Evolutionary conservation across 345 rosid species (phyloP).

Genomic region (Brassica incana): DNA sequence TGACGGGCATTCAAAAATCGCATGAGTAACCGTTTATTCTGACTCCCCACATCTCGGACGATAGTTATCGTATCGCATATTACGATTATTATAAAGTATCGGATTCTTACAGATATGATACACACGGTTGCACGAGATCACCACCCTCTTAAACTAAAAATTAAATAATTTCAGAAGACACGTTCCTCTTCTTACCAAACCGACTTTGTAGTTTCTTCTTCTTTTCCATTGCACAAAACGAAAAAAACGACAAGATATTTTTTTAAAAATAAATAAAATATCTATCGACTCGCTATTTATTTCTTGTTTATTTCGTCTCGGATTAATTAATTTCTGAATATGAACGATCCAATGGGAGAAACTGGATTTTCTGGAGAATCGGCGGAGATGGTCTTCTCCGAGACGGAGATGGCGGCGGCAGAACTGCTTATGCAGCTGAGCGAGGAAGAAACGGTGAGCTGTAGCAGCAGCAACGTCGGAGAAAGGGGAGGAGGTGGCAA

Average conservation of each 20-base stretch:
- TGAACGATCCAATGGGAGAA: slow-evolving; percentile 32
- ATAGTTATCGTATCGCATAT: no score
- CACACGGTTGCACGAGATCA: not conserved
- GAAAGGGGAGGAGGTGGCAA: slow-evolving; percentile 18
- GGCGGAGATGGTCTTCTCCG: slow-evolving; percentile 24
- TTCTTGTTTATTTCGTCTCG: not conserved
- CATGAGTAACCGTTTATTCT: no score
- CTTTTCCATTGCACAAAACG: slow-evolving; percentile 18
- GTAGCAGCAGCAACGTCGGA: slow-evolving; percentile 36
- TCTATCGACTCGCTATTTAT: slow-evolving; percentile 3
- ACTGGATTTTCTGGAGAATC: slow-evolving; percentile 27
- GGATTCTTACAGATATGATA: not conserved
- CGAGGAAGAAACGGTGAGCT: slow-evolving; percentile 40
- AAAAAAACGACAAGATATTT: slow-evolving; percentile 23
- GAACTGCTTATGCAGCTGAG: slow-evolving; percentile 43
- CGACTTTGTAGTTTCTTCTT: slow-evolving; percentile 34
- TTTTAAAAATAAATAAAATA: not conserved
- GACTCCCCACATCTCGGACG: no score
- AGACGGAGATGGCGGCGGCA: slow-evolving; percentile 41
- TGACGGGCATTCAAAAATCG: no score
- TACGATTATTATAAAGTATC: no score
- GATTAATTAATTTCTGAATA: not conserved
- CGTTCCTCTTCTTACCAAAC: slow-evolving; percentile 42
- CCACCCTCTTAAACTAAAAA: not conserved
- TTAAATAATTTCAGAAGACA: slow-evolving; percentile 18